A percentile compares a stretch with the other conserved stretches of the same genome.
These are phyloP conservation scores for Pseudogymnoascus sp. DNA, from an alignment of 2,329 filamentous ascomycete genomes.

Conservation along the genomic window DNA sequence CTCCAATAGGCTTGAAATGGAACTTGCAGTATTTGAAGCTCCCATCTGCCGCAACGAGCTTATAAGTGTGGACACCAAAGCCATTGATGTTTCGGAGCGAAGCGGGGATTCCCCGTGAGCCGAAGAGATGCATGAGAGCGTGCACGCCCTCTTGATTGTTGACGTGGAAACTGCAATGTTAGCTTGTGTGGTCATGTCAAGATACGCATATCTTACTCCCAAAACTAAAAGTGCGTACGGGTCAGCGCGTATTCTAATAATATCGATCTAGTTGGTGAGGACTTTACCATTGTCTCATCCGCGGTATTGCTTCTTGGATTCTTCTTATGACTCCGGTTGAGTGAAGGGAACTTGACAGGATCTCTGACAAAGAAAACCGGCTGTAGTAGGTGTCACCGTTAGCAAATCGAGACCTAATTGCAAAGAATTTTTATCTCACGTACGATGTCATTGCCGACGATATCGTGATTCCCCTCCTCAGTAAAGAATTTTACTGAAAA, in stretches of 20 bases:
- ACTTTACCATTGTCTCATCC: constrained; percentile 32
- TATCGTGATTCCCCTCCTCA: constrained; percentile 42
- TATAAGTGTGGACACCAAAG: constrained; percentile 43
- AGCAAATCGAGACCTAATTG: neutral
- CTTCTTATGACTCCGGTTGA: constrained; percentile 39
- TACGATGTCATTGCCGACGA: constrained; percentile 36
- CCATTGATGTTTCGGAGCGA: constrained; percentile 40
- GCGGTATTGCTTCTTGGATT: constrained; percentile 32
- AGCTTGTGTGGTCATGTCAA: neutral
- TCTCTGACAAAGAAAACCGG: constrained; percentile 42
- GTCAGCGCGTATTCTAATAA: constrained; percentile 10
- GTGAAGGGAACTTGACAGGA: constrained; percentile 39
- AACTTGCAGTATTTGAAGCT: constrained; percentile 42
- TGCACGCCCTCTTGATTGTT: constrained; percentile 43
- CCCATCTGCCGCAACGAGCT: constrained; percentile 37
- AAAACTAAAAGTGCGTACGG: constrained; percentile 21
- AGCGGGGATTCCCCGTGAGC: constrained; percentile 40
- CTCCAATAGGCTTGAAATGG: constrained; percentile 41
- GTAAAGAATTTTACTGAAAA: constrained; percentile 44
- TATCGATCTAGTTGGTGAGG: neutral
- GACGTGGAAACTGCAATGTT: constrained; percentile 27
- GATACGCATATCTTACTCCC: constrained; percentile 23
- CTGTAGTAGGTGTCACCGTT: constrained; percentile 12
- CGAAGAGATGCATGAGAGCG: constrained; percentile 44
- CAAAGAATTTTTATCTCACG: neutral